Evolutionary conservation across 176 grass and related monocot species (phyloP), one percentile per base, ranked within the genome.

Genomic region (Raddia distichophylla): DNA sequence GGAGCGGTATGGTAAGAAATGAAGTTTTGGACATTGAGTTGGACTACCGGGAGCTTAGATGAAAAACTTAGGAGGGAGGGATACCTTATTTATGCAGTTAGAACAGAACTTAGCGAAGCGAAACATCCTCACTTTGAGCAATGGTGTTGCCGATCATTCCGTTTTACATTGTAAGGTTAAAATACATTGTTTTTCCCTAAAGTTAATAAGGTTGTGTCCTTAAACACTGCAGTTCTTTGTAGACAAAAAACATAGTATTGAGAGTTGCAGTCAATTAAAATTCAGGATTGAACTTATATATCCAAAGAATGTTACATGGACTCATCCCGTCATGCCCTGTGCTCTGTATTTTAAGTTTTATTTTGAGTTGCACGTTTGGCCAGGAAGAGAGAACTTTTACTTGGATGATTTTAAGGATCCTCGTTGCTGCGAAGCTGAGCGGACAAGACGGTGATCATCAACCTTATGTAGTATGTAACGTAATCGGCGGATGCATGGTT

Each of bases 171-270:
- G 43, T 86, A 81, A 82, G 69, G 71, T 82, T 76, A 81, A 86
- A 69, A 67, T 86, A 86, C 79, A 86, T 90, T 86, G 73, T 86
- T 90, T 90, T 89, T 86, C 15, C 79, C 78, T 18, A 54, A 69
- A 71, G 73, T 67, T 51, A 90, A 90, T 86, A 90, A 90, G 34
- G 73, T 67, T 16, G 73, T 82, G 67, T 79, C 73, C 71, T 69
- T 54, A 7, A 60, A 73, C 50, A 37, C 67, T 78, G 83, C 60
- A 10, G 55, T 90, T 82, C 60, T 74, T 77, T 90, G 79, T 86
- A 82, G 88, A 79, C 82, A 71, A 40, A 27, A 27, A 77, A 86
- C 57, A 82, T 83, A 74, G 86, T 82, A 78, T 77, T 17, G 54
- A 68, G 73, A 73, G 51, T 44, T 67, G 83, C 66, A 78, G 83